Base-by-base conservation (phyloP, 176 grass and related monocot species). In the Eragrostis curvula region DNA sequence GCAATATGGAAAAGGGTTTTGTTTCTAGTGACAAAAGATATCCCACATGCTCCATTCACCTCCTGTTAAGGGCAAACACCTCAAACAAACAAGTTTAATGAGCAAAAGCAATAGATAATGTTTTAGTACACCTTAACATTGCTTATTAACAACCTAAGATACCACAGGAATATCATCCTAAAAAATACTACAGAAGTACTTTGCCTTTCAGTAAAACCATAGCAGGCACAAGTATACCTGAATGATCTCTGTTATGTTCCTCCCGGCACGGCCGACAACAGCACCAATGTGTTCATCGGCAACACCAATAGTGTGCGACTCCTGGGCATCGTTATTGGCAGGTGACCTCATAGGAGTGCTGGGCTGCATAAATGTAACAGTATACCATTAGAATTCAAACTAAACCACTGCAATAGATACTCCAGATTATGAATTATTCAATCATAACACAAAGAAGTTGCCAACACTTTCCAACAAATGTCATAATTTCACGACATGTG, bases 221-320 rank as follows among this genome's bases (percentile, higher is more conserved):
- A 2, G 18, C 46, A 76, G 9, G 13, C 10, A 59, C 17, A 18
- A 50, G 46, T 21, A 24, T 56, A 92, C 96, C 96, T 96, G 93
- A 61, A 84, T 88, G 64, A 99, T 99, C 82, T 96, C 96, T 27
- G 45, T 92, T 85, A 99, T 96, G 57, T 91, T 99, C 73, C 93
- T 96, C 46, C 96, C 96, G 21, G 57, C 90, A 81, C 80, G 83
- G 27, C 96, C 96, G 28, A 99, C 89, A 66, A 99, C 85, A 79
- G 96, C 91, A 62, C 96, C 93, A 8, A 99, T 92, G 87, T 96
- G 89, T 74, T 99, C 93, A 9, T 99, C 96, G 2, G 96, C 90
- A n/a, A 99, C 36, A 74, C 88, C 87, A 42, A 99, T 93, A 52
- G 96, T 96, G 42, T 80, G 55, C 39, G 96, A 92, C 14, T 91